Evolutionary conservation across 2,329 filamentous ascomycete species (phyloP), one percentile per base, ranked within the genome.

Genomic region (Alternaria conjuncta): DNA sequence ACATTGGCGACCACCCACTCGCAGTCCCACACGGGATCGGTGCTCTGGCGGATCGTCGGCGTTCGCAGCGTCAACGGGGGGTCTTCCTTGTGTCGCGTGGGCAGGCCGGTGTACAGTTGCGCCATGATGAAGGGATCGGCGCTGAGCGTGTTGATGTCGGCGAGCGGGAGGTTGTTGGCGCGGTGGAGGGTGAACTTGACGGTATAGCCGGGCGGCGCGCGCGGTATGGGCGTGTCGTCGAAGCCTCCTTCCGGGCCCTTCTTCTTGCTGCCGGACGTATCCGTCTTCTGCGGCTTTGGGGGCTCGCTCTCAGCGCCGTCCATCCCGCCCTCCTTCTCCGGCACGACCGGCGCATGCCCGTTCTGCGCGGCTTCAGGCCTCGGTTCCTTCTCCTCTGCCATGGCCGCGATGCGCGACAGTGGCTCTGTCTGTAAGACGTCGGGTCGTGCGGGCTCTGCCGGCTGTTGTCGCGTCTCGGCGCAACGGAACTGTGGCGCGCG

Each of bases 1-100:
- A 97, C 86, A 70, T 97, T 96, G 64, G 92, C 93, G 23, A 98
- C 90, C 21, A 93, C 86, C 95, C 95, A 98, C 64, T 93, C 87
- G 41, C 90, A 88, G 51, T 97, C 86, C 95, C 95, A 98, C 51
- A 83, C 84, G 0, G 95, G 94, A 71, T 94, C 87, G 1, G 88
- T 90, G 44, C 86, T 90, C 68, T 86, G 87, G 61, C 91, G 88
- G 32, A 94, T 81, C 0, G 95, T 97, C 1, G 86, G 88, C 0
- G 93, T 97, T 49, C 95, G 89, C 76, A 92, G 87, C 21, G 84
- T 84, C 30, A 97, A 82, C 21, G 88, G 86, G 0, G 94, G 92
- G 74, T 97, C 94, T 75, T 97, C 92, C 78, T 95, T 95, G 81
- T 97, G 93, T 36, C 93, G 85, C 70, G 87, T 89, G 0, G 89